phyloP scores from a whole-genome alignment of 2,329 filamentous ascomycete genomes.

The Paramyrothecium sp. region DNA sequence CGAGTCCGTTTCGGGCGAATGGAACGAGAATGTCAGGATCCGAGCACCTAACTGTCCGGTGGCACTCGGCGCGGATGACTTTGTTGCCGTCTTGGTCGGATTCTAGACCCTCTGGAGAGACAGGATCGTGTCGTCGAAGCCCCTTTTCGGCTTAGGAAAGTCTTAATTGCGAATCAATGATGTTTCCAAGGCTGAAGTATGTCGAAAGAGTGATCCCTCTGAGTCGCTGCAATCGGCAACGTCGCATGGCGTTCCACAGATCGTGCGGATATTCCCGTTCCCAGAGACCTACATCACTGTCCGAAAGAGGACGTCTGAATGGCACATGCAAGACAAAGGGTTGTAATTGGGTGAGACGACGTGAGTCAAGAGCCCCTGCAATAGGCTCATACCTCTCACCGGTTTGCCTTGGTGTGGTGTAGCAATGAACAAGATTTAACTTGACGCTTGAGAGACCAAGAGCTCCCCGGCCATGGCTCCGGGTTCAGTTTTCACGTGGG shows the following conservation, averaged over 20 bases:
- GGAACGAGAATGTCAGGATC: too few relatives aligned
- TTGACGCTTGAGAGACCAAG: too few relatives aligned
- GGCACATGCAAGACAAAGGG: too few relatives aligned
- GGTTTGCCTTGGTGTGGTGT: too few relatives aligned
- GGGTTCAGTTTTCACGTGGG: too few relatives aligned
- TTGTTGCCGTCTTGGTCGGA: background rate
- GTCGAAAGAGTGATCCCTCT: background rate
- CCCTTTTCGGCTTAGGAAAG: background rate
- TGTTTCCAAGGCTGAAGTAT: background rate
- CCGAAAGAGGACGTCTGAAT: too few relatives aligned
- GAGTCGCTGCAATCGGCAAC: background rate
- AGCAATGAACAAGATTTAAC: too few relatives aligned
- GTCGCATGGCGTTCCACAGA: background rate
- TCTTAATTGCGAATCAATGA: background rate
- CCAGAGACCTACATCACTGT: background rate
- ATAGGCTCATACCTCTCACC: too few relatives aligned
- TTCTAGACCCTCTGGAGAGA: background rate
- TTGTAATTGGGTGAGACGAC: too few relatives aligned
- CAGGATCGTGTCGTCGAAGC: background rate
- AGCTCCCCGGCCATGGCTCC: too few relatives aligned
- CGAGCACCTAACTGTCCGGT: background rate
- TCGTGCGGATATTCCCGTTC: background rate
- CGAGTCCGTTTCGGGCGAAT: background rate
- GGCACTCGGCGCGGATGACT: background rate
- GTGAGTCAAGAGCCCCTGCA: too few relatives aligned